Conservation (phyloP, 192 early-diverging fungal species). For the Ramicandelaber brevisporus region DNA sequence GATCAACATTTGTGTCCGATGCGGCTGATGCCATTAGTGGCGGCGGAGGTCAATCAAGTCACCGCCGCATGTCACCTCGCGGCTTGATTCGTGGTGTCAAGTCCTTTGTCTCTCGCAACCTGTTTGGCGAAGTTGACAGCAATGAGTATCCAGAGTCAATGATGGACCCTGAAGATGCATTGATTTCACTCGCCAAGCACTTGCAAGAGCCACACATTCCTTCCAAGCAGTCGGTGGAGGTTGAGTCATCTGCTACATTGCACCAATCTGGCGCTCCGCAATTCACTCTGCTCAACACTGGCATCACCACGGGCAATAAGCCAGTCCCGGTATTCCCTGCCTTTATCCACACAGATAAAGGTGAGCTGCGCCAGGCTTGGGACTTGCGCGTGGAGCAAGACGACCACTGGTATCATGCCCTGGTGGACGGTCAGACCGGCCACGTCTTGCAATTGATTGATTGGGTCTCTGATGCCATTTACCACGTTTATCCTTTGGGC, state of each 20-base stretch:
- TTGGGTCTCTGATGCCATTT: constrained; percentile 29
- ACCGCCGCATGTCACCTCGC: constrained; percentile 8
- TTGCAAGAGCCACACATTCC: too few species aligned
- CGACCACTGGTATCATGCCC: constrained; percentile 27
- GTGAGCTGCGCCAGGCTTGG: constrained; percentile 24
- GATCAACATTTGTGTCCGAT: constrained; percentile 10
- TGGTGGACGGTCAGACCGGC: constrained; percentile 18
- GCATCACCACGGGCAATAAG: constrained; percentile 5
- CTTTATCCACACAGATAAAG: constrained; percentile 9
- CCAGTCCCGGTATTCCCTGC: constrained; percentile 9
- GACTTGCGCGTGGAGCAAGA: constrained; percentile 31
- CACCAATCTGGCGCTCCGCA: constrained; percentile 14
- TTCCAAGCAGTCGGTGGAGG: too few species aligned
- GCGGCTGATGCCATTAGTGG: constrained; percentile 7
- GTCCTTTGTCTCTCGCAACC: constrained; percentile 4
- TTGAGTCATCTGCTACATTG: too few species aligned
- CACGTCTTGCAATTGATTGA: constrained; percentile 25
- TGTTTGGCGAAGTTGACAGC: constrained; percentile 2
- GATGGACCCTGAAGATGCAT: too few species aligned
- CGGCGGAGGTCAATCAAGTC: constrained; percentile 11
- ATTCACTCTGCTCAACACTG: constrained; percentile 7
- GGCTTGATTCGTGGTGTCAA: constrained; percentile 6
- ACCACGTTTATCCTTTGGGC: constrained; percentile 31
- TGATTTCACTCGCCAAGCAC: too few species aligned
- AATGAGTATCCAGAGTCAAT: neutral